Evolutionary conservation across 2,329 filamentous ascomycete genomes (phyloP).

Genomic region (Fusarium kyushuense): DNA sequence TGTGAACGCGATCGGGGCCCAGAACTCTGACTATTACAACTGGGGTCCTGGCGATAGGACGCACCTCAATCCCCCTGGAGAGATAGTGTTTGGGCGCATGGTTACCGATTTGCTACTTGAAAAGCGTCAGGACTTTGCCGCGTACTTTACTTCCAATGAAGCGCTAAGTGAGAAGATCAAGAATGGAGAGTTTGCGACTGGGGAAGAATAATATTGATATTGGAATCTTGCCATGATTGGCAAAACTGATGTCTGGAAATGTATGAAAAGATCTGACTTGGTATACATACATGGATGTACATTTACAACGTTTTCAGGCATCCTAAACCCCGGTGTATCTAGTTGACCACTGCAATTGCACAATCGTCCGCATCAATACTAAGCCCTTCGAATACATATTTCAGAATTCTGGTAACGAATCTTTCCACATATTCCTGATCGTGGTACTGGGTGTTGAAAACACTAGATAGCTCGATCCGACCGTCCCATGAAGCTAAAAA

Average conservation of each 20-base stretch:
- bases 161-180: constrained; percentile 16
- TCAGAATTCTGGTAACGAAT: not conserved
- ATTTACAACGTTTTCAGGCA: too few relatives aligned
- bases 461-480: not conserved
- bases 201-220: not conserved
- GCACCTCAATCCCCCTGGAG: constrained; percentile 3
- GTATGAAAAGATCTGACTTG: too few relatives aligned
- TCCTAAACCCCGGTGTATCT: too few relatives aligned
- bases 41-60: constrained; percentile 10
- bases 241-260: too few relatives aligned
- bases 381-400: not conserved
- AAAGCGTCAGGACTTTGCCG: not conserved
- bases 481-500: constrained; percentile 5
- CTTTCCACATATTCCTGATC: fast-evolving
- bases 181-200: constrained; percentile 13
- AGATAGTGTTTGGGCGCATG: constrained; percentile 15
- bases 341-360: too few relatives aligned
- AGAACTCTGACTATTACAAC: constrained; percentile 8
- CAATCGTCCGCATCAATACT: not conserved
- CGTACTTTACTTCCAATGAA: not conserved
- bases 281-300: too few relatives aligned
- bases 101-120: constrained; percentile 5
- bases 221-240: too few relatives aligned
- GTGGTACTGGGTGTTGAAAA: not conserved
- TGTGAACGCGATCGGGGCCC: not conserved